Base-by-base conservation (phyloP, 805 yeast species). In the Saturnispora dispora region DNA sequence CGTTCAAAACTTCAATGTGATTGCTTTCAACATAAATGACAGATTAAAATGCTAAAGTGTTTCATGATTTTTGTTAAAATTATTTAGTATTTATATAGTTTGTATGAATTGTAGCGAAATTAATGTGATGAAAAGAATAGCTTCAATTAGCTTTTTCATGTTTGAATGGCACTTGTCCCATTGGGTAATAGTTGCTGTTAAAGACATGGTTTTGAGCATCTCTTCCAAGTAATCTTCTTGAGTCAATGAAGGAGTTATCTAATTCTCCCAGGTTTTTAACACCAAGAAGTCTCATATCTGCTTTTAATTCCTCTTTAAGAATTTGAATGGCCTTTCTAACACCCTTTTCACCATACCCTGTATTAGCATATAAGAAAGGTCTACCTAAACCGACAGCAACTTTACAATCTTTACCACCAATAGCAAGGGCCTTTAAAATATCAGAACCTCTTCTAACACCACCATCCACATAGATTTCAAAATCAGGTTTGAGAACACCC, bases 371-470 rank as follows among this genome's bases (percentile, higher is more conserved):
- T 39, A 82, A 58, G 62, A 82, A 76, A 5, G 85, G 82, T 62
- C 88, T 71, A 35, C 88, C 88, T 20, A 83, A 61, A 32, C 88
- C 88, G 30, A 82, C 87, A 27, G 85, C 87, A 45, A 82, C 65
- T 35, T 85, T 86, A 30, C 82, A 86, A 57, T 86, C 83, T 54
- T 74, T 46, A 43, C 91, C 93, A 18, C 93, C 93, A 10, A 85
- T 71, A 50, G 87, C 81, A n/a, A 85, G 65, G 0, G 91, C 91
- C 61, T 85, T 85, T 51, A 85, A 58, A 18, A 85, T 67, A 62
- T 85, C 93, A 15, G 88, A 77, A 22, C 86, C 93, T 59, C 91
- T 73, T 56, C 88, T 75, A 33, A 85, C 73, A 42, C 93, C 93
- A 51, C 93, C 91, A 62, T 85, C 93, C 25, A 85, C 64, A 61